A percentile compares a stretch with the other conserved stretches of the same genome.
These are phyloP conservation scores for Musa troglodytarum DNA, from an alignment of 176 grass and related monocot genomes.

Conservation along the genomic window DNA sequence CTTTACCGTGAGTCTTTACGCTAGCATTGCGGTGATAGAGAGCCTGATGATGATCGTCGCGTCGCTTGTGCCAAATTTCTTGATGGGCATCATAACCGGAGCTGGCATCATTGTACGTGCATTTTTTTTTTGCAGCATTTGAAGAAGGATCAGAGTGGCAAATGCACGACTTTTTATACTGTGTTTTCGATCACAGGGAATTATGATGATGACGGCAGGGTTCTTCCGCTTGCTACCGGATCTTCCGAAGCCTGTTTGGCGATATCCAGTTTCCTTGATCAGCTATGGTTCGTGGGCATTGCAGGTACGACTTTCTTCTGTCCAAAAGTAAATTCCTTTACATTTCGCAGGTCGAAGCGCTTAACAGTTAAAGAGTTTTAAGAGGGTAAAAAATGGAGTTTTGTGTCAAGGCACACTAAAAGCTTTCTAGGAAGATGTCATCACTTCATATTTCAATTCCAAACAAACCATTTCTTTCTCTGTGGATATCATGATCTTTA, in stretches of 20 bases:
- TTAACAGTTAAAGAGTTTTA: too few species aligned
- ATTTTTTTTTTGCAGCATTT: not conserved
- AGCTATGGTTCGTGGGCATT: conserved; percentile 89
- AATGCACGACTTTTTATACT: not conserved
- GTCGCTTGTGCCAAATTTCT: conserved; percentile 82
- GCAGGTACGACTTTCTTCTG: conserved; percentile 29
- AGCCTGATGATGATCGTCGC: conserved; percentile 99
- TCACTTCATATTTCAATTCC: too few species aligned
- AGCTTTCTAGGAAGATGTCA: too few species aligned
- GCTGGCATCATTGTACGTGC: conserved; percentile 72
- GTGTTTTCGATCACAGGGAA: conserved; percentile 39
- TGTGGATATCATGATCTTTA: too few species aligned
- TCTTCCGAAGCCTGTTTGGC: conserved; percentile 86
- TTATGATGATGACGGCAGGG: conserved; percentile 97
- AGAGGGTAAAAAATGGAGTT: too few species aligned
- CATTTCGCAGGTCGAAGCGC: too few species aligned
- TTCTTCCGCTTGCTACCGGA: conserved; percentile 85
- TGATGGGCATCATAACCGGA: conserved; percentile 85
- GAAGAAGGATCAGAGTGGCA: not conserved
- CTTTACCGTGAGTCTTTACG: conserved; percentile 73
- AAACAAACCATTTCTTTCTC: too few species aligned
- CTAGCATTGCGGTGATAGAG: conserved; percentile 69
- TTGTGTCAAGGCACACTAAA: too few species aligned
- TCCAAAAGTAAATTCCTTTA: too few species aligned
- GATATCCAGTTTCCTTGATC: conserved; percentile 74